Conservation (phyloP, 768 basidiomycete species). For the Termitomyces sp. region DNA sequence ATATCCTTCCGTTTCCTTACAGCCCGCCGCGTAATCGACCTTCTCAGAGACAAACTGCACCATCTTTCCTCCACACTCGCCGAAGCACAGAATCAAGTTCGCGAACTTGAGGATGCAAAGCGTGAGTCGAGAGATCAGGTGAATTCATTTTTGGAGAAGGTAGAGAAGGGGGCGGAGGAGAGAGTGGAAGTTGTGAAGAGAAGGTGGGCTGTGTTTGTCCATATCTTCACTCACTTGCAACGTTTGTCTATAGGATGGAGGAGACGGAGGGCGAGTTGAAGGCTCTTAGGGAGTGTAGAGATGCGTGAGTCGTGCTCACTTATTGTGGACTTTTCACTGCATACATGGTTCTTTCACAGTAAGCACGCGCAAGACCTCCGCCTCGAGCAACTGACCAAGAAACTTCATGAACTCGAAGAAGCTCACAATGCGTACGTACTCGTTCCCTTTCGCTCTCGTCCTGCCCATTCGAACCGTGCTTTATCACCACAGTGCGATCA, state of each 20-base stretch:
- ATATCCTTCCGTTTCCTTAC: not conserved
- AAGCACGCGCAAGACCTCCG: not conserved
- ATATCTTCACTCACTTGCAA: not conserved
- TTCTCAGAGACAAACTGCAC: constrained; percentile 33
- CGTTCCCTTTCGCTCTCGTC: not conserved
- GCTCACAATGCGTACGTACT: not conserved
- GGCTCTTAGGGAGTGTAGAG: not conserved
- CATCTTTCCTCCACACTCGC: constrained; percentile 26
- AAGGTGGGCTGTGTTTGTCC: not conserved
- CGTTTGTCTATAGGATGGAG: not conserved
- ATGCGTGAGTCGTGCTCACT: not conserved
- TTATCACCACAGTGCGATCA: not conserved
- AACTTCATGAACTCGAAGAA: not conserved
- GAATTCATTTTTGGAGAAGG: constrained; percentile 10
- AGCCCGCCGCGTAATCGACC: constrained; percentile 33
- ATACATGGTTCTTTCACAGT: not conserved
- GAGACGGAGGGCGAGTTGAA: not conserved
- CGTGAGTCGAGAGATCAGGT: constrained; percentile 10
- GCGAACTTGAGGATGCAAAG: constrained; percentile 31
- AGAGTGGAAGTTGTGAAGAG: not conserved
- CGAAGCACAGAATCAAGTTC: constrained; percentile 23
- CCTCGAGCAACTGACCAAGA: not conserved
- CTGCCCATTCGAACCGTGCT: too few species aligned
- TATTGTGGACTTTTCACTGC: not conserved
- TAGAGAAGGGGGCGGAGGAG: not conserved